Evolutionary conservation across 2,329 filamentous ascomycete species (phyloP).

Genomic region (Cladobotryum protrusum): DNA sequence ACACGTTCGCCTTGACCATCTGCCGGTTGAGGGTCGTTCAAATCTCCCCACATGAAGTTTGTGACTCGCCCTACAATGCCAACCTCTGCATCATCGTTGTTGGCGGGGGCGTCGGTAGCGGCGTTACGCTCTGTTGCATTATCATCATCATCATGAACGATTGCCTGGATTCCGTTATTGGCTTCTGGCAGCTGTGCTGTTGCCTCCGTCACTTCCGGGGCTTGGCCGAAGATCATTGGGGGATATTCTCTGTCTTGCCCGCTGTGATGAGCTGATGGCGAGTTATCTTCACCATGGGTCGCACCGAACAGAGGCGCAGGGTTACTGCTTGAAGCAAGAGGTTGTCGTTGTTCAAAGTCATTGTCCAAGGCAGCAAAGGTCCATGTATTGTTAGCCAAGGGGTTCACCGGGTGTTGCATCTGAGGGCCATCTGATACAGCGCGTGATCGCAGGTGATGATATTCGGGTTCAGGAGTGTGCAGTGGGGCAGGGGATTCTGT

Average conservation of each 20-base stretch:
- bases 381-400: slow-evolving; percentile 57
- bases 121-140: slow-evolving; percentile 10
- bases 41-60: slow-evolving; percentile 57
- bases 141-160: slow-evolving; percentile 7
- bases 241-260: background rate
- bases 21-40: slow-evolving; percentile 34
- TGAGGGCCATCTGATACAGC: slow-evolving; percentile 53
- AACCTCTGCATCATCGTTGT: slow-evolving; percentile 13
- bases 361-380: slow-evolving; percentile 41
- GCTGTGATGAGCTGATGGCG: background rate
- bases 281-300: background rate
- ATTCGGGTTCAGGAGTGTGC: slow-evolving; percentile 10
- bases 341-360: background rate
- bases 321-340: background rate
- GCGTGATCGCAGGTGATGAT: slow-evolving; percentile 37
- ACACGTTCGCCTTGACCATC: slow-evolving; percentile 12
- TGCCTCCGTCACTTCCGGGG: background rate
- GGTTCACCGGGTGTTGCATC: slow-evolving; percentile 38
- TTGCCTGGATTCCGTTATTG: slow-evolving; percentile 2
- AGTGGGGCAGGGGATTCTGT: slow-evolving; percentile 7
- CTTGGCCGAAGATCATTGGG: background rate
- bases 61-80: slow-evolving; percentile 35
- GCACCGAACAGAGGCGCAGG: background rate
- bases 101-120: slow-evolving; percentile 7
- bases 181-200: slow-evolving; percentile 1